Conservation (phyloP, 1,139 yeast species). For the Hyphopichia fennica region DNA sequence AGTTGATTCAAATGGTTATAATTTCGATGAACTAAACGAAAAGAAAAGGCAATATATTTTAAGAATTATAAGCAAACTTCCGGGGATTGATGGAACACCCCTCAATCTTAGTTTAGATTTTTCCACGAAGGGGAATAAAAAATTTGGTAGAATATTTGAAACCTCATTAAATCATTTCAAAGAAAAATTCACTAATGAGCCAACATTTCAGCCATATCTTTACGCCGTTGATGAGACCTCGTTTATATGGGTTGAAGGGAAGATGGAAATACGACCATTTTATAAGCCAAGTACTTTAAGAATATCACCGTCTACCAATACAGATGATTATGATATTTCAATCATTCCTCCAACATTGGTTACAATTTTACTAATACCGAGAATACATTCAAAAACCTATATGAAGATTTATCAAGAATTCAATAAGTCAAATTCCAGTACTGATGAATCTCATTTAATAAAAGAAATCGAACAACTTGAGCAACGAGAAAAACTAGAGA, state of each 20-base stretch:
- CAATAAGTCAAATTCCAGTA: constrained; percentile 5
- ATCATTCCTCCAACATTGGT: constrained; percentile 23
- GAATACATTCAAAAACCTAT: constrained; percentile 19
- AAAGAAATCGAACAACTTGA: constrained; percentile 6
- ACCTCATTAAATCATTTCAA: constrained; percentile 16
- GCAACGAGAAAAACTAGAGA: constrained; percentile 4
- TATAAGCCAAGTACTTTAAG: constrained; percentile 44
- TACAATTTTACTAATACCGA: constrained; percentile 36
- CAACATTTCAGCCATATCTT: constrained; percentile 6
- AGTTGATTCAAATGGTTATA: constrained; percentile 10
- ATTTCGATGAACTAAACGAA: constrained; percentile 28
- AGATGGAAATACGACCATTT: constrained; percentile 37
- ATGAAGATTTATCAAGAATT: constrained; percentile 34
- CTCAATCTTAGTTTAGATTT: constrained; percentile 20
- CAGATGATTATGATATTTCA: not conserved
- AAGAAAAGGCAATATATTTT: constrained; percentile 31
- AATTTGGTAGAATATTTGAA: constrained; percentile 18
- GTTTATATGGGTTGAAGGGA: constrained; percentile 45
- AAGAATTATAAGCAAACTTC: constrained; percentile 29
- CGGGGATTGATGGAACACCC: constrained; percentile 13
- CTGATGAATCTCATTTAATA: not conserved
- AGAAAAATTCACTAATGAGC: constrained; percentile 3
- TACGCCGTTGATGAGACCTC: constrained; percentile 15
- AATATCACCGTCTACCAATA: constrained; percentile 26
- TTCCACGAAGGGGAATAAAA: constrained; percentile 33